phyloP scores from a whole-genome alignment of 208 protist genomes.

The Strigomonas culicis region DNA sequence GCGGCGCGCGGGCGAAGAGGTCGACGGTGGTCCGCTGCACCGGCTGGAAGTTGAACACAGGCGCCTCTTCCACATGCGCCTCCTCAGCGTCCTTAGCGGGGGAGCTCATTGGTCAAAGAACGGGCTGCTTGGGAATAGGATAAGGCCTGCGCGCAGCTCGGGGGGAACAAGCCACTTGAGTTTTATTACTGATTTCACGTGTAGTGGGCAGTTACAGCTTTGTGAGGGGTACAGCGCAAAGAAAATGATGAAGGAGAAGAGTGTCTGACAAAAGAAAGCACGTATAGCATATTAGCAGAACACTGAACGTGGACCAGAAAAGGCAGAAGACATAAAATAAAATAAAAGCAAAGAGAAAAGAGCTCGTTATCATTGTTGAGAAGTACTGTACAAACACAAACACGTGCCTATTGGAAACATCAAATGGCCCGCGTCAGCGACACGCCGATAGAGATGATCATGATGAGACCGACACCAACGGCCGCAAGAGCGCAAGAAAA shows the following conservation, averaged over 20 bases:
- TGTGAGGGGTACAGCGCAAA: too few relatives aligned
- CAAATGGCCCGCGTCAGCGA: background rate
- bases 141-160: too few relatives aligned
- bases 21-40: constrained; percentile 69
- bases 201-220: too few relatives aligned
- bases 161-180: too few relatives aligned
- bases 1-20: constrained; percentile 75
- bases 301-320: too few relatives aligned
- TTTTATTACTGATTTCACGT: too few relatives aligned
- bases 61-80: constrained; percentile 2
- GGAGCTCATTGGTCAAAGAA: too few relatives aligned
- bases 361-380: background rate
- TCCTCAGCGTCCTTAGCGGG: too few relatives aligned
- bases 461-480: constrained; percentile 17
- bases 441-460: constrained; percentile 12
- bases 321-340: background rate
- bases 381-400: background rate
- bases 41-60: constrained; percentile 52
- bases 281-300: too few relatives aligned
- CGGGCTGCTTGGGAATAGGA: too few relatives aligned
- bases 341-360: constrained; percentile 1
- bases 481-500: constrained; percentile 29
- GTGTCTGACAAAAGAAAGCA: constrained; percentile 11
- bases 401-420: background rate
- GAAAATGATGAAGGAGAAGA: background rate